These are phyloP conservation scores for Suhomyces guaymorum DNA, from an alignment of 1,139 yeast species.

Conservation along the genomic window DNA sequence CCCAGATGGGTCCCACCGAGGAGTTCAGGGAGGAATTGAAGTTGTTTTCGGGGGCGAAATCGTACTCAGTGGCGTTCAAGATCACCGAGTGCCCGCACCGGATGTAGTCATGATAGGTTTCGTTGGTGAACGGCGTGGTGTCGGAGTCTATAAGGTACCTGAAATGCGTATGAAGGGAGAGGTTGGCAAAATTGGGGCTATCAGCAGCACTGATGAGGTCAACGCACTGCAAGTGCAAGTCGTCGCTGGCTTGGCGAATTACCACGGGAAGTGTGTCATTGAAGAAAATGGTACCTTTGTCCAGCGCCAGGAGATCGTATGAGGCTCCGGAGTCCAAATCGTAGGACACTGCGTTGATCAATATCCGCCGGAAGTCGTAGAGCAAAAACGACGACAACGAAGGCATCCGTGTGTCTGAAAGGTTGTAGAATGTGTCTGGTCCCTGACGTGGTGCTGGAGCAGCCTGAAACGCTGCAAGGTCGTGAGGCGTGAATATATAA, in stretches of 20 bases:
- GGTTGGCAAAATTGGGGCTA: conserved; percentile 18
- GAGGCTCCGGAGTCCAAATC: conserved; percentile 21
- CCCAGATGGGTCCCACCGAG: conserved; percentile 5
- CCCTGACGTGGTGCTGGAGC: background rate
- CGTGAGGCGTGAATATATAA: conserved; percentile 31
- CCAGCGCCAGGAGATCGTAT: conserved; percentile 24
- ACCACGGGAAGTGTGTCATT: conserved; percentile 10
- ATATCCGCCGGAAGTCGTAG: conserved; percentile 40
- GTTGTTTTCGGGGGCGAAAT: background rate
- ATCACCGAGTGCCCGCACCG: conserved; percentile 65
- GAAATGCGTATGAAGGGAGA: conserved; percentile 33
- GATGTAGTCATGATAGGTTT: conserved; percentile 36
- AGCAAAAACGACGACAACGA: conserved; percentile 39
- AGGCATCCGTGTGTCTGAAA: conserved; percentile 9
- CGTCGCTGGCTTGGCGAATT: conserved; percentile 10
- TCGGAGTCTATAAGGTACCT: conserved; percentile 38
- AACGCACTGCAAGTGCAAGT: conserved; percentile 9
- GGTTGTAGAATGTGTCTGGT: conserved; percentile 8
- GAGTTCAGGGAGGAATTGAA: conserved; percentile 14
- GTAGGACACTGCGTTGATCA: conserved; percentile 35
- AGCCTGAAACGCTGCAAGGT: conserved; percentile 15
- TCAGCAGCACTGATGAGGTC: conserved; percentile 16
- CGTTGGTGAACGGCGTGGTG: conserved; percentile 31
- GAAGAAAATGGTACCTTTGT: conserved; percentile 25
- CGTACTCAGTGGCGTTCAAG: conserved; percentile 39